phyloP scores from a whole-genome alignment of 225 moss, liverwort and hornwort genomes.

The Takakia lepidozioides region DNA sequence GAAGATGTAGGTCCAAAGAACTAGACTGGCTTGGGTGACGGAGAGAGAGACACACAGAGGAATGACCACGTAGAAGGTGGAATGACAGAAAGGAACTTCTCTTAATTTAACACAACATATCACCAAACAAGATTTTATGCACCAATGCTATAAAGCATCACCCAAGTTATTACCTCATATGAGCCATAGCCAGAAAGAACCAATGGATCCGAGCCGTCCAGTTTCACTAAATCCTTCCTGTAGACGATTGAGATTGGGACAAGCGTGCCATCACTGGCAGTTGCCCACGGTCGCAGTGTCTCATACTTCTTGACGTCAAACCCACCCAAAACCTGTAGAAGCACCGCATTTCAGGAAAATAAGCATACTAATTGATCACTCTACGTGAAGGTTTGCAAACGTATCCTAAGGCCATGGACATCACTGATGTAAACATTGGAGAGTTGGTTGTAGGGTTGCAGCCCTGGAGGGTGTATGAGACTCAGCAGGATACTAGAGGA shows the following conservation, averaged over 20 bases:
- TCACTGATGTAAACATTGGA: too few relatives aligned
- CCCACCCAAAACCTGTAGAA: slow-evolving; percentile 65
- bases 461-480: too few relatives aligned
- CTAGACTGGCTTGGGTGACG: too few relatives aligned
- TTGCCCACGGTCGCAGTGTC: slow-evolving; percentile 76
- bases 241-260: slow-evolving; percentile 82
- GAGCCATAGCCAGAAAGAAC: slow-evolving; percentile 91
- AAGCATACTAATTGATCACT: too few relatives aligned
- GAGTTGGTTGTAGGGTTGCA: too few relatives aligned
- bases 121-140: too few relatives aligned
- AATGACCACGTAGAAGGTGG: not conserved
- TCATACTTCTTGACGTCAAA: slow-evolving; percentile 67
- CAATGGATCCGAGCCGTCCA: slow-evolving; percentile 84
- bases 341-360: not conserved
- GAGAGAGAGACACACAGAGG: slow-evolving; percentile 1
- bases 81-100: not conserved
- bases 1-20: too few relatives aligned
- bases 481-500: too few relatives aligned
- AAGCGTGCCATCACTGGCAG: slow-evolving; percentile 67
- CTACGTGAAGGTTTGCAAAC: too few relatives aligned
- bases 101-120: too few relatives aligned
- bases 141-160: too few relatives aligned
- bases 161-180: slow-evolving; percentile 85
- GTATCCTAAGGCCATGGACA: too few relatives aligned
- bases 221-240: slow-evolving; percentile 71